Base-by-base conservation (phyloP, 1,139 yeast species). In the Wickerhamiella infanticola region DNA sequence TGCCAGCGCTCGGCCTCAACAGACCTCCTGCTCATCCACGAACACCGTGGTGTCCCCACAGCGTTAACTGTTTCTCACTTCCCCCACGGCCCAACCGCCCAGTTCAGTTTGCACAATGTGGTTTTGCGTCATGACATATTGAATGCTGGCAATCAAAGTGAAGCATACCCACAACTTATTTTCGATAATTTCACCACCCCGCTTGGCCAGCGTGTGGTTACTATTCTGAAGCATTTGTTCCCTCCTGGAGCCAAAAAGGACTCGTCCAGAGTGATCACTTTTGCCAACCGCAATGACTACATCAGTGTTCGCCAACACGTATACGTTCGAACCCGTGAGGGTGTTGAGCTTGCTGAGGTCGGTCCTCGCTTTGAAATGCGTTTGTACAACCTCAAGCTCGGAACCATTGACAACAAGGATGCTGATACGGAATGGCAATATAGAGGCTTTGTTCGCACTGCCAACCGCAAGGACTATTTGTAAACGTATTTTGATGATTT, bases 311-410 rank as follows among this genome's bases (percentile, higher is more conserved):
- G 99, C 63, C 98, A 90, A 61, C 99, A 90, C 61, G 83, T 93
- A 2, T 93, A 82, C 60, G 95, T 88, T 9, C 79, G 77, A 58
- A 85, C 95, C 0, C 77, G 81, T 55, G 95, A 86, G 50, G 68
- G 70, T 8, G 95, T 86, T 3, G 98, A 90, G 61, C 66, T 90
- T 51, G 90, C 96, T 51, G 99, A 90, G 61, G 82, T 93, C 38
- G 99, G 99, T 0, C 99, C 99, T n/a, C 70, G 99, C 51, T 90
- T 90, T 58, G 98, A 93, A 65, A 86, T 90, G 97, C 77, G 86
- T 61, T 67, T 90, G 51, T 90, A 78, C 60, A 96, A 90, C 61
- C 68, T 93, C 52, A 75, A 80, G 59, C 70, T 93, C 54, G 97
- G 99, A 3, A 83, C 95, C 44, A 68, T 90, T 51, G 98, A 90